Evolutionary conservation across 306 rosid species (phyloP).

Genomic region (Aeschynomene evenia): DNA sequence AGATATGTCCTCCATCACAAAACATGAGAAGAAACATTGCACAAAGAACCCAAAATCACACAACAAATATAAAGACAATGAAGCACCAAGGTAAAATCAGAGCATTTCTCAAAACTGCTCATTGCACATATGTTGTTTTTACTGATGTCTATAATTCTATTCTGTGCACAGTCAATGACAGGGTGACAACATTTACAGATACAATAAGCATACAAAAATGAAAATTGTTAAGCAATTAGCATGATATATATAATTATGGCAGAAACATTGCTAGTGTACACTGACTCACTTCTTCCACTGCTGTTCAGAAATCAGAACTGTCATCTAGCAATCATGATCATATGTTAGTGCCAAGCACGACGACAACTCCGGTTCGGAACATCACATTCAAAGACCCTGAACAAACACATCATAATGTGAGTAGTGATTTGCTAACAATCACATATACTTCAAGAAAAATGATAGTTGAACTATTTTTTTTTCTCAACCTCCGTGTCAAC

Average conservation of each 20-base stretch:
- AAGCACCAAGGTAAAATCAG: not conserved
- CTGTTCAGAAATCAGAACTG: not conserved
- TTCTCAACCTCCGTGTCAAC: too few species aligned
- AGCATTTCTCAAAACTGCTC: not conserved
- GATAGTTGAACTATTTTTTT: too few species aligned
- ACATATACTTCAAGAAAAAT: too few species aligned
- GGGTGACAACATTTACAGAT: not conserved
- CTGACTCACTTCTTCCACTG: not conserved
- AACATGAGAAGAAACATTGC: not conserved
- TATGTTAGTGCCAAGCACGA: not conserved
- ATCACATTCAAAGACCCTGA: not conserved
- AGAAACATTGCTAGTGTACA: not conserved
- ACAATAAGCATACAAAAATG: not conserved
- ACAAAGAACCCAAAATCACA: not conserved
- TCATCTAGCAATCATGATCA: not conserved
- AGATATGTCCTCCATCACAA: not conserved
- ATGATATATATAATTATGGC: not conserved
- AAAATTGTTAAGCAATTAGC: not conserved
- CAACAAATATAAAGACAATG: not conserved
- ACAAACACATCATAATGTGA: not conserved
- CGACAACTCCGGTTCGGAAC: not conserved
- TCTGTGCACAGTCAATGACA: not conserved
- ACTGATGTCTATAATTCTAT: not conserved
- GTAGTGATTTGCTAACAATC: not conserved
- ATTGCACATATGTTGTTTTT: not conserved